A percentile compares a stretch with the other conserved stretches of the same genome.
Conservation (phyloP, 129 eudicot genomes). For the Flaveria sonorensis region DNA sequence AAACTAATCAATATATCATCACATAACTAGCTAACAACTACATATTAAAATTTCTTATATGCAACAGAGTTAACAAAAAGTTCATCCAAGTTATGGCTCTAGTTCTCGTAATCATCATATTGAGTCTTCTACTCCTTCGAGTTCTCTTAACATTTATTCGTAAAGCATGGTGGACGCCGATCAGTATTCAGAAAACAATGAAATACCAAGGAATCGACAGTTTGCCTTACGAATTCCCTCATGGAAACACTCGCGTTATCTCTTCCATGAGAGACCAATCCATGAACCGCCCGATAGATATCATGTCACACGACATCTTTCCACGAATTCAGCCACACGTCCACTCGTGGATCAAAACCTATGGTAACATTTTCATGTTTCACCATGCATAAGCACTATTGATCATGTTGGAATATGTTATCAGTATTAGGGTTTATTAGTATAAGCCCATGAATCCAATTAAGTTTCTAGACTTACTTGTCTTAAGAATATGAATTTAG, state of each 20-base stretch:
- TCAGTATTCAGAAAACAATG: slow-evolving; percentile 37
- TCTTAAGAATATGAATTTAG: too few relatives aligned
- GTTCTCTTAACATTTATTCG: slow-evolving; percentile 32
- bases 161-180: slow-evolving; percentile 63
- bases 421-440: too few relatives aligned
- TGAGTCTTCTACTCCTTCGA: slow-evolving; percentile 33
- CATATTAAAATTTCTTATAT: neutral
- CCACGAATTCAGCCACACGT: slow-evolving; percentile 75
- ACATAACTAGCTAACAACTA: neutral
- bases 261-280: slow-evolving; percentile 50
- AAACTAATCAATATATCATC: neutral
- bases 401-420: too few relatives aligned
- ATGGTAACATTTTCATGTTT: slow-evolving; percentile 38
- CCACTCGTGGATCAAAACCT: slow-evolving; percentile 54
- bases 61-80: neutral
- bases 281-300: slow-evolving; percentile 56
- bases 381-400: neutral
- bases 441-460: too few relatives aligned
- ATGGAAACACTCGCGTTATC: slow-evolving; percentile 58
- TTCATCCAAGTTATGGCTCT: slow-evolving; percentile 35
- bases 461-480: too few relatives aligned
- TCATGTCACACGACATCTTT: slow-evolving; percentile 49
- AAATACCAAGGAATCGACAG: slow-evolving; percentile 59
- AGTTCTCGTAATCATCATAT: slow-evolving; percentile 33
- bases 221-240: slow-evolving; percentile 52